Base-by-base conservation (phyloP, 441 rosid genomes). In the Populus trichocarpa region DNA sequence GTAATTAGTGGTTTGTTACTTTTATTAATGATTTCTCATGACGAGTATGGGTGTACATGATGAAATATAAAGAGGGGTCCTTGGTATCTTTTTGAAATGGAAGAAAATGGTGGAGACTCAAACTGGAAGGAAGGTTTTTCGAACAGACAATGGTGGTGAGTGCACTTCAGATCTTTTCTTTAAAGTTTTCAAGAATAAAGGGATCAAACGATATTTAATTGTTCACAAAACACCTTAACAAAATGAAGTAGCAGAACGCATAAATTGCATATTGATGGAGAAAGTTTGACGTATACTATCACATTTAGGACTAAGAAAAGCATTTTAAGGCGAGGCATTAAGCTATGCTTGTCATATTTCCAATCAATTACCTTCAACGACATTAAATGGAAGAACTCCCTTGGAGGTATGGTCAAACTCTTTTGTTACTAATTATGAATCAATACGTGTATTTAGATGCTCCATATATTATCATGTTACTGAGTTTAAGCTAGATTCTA, bases 21-120 rank as follows among this genome's bases (percentile, higher is more conserved):
- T 72, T 72, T 72, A 66, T 61, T 72, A 20, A 57, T 25, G 67
- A 72, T 2, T n/a, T n/a, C n/a, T n/a, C n/a, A n/a, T n/a, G n/a
- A n/a, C n/a, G 3, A 38, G 67, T 57, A 23, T 72, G 23, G 18
- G 46, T 57, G 26, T 72, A 25, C 22, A 10, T 66, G 14, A 30
- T 30, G 20, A 30, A 57, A 32, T 7, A 28, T 3, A 30, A 72
- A n/a, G 7, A 72, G 11, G 57, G 10, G 14, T 57, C 16, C 4
- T 53, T 2, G 67, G 6, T 25, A 61, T 33, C 20, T 72, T 72
- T 72, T 25, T 50, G 0, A 53, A 16, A 11, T 57, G 20, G 10
- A 57, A 73, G 5, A 59, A 53, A 18, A 11, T 4, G 40, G 7
- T 53, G 8, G 67, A 72, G 20, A 72, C 7, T 30, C 7, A 72